A percentile compares a stretch with the other conserved stretches of the same genome.
Conservation (phyloP, 331 rosid species). For the Rhamnella rubrinervis region DNA sequence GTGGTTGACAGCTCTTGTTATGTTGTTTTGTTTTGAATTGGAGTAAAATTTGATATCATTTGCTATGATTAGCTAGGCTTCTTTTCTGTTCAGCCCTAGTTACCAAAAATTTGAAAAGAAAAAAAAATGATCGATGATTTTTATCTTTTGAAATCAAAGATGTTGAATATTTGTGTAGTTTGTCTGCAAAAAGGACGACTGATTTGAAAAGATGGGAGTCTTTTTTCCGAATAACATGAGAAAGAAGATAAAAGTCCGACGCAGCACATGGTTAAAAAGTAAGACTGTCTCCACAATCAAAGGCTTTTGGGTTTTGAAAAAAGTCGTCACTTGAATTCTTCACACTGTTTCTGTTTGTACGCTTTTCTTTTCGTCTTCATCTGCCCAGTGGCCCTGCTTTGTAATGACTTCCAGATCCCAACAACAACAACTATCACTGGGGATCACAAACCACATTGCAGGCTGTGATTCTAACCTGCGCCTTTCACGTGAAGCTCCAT, state of each 20-base stretch:
- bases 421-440: too few relatives aligned
- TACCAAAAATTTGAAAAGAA: too few relatives aligned
- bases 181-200: neutral
- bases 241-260: neutral
- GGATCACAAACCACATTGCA: too few relatives aligned
- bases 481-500: too few relatives aligned
- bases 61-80: too few relatives aligned
- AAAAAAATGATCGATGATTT: too few relatives aligned
- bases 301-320: conserved; percentile 26
- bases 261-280: conserved; percentile 15
- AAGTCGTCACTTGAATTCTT: neutral
- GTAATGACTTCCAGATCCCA: neutral
- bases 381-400: too few relatives aligned
- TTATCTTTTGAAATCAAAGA: too few relatives aligned
- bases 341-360: neutral
- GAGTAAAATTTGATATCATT: neutral
- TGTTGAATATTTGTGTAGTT: neutral
- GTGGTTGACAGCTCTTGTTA: conserved; percentile 32
- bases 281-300: conserved; percentile 20
- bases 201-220: neutral
- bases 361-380: neutral
- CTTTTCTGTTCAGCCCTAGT: too few relatives aligned
- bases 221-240: neutral
- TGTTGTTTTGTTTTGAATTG: neutral
- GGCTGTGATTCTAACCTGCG: too few relatives aligned